Evolutionary conservation across 225 moss, liverwort and hornwort species (phyloP).

Genomic region (Takakia lepidozioides): DNA sequence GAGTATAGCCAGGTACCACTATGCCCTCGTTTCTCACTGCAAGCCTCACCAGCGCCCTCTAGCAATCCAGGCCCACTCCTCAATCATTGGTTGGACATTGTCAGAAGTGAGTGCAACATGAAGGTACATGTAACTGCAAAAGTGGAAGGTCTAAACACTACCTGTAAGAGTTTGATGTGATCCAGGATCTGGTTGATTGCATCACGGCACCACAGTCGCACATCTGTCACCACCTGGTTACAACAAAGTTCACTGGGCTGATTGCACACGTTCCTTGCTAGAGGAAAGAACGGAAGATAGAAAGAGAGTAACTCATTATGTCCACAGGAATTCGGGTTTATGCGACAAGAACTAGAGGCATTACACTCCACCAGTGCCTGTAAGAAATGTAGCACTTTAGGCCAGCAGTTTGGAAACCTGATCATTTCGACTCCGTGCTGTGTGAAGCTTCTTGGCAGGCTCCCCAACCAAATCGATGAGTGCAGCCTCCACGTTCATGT

Average conservation of each 20-base stretch:
- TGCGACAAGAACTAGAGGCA: too few species aligned
- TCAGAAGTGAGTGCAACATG: too few species aligned
- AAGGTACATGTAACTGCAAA: too few species aligned
- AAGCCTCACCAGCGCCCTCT: conserved; percentile 72
- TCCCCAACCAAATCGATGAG: conserved; percentile 88
- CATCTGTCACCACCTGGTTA: conserved; percentile 77
- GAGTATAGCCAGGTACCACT: conserved; percentile 95
- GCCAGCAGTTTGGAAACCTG: too few species aligned
- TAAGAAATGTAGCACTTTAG: too few species aligned
- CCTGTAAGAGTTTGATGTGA: conserved; percentile 65
- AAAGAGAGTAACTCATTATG: too few species aligned
- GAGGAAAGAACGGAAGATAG: too few species aligned
- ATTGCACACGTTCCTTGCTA: too few species aligned
- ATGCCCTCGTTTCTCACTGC: conserved; percentile 68
- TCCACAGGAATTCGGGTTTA: too few species aligned
- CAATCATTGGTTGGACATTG: too few species aligned
- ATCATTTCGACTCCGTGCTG: conserved; percentile 94
- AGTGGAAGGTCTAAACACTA: conserved; percentile 11
- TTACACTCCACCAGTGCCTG: too few species aligned
- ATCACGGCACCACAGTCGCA: conserved; percentile 95
- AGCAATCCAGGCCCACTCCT: conserved; percentile 1
- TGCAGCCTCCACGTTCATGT: conserved; percentile 98
- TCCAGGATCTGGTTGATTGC: conserved; percentile 57
- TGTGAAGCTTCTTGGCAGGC: conserved; percentile 92
- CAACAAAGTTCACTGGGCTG: too few species aligned